These are phyloP conservation scores for Gaertneriomyces sp. DNA, from an alignment of 192 early-diverging fungal genomes.

Conservation along the genomic window DNA sequence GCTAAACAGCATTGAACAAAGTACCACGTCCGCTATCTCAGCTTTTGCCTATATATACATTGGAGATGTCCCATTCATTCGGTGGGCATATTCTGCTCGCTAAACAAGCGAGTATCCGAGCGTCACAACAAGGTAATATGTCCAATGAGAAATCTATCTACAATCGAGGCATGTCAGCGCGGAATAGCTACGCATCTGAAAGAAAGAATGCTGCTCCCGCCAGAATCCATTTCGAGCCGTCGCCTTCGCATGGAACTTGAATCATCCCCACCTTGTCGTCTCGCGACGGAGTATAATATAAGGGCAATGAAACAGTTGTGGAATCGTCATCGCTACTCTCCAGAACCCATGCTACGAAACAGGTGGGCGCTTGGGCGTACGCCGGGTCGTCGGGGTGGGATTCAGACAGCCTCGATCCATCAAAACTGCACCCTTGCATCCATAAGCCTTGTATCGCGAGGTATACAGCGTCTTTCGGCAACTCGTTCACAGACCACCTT, in stretches of 20 bases:
- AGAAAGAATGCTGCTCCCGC: slow-evolving; percentile 50
- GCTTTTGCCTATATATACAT: no score
- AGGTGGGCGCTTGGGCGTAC: slow-evolving; percentile 39
- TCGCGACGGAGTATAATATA: slow-evolving; percentile 38
- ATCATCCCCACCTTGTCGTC: slow-evolving; percentile 40
- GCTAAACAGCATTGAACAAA: no score
- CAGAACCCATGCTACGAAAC: slow-evolving; percentile 46
- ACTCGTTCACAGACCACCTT: slow-evolving; percentile 28
- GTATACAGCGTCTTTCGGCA: slow-evolving; percentile 13
- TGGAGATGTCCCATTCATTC: no score
- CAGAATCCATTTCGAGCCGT: slow-evolving; percentile 40
- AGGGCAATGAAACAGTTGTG: slow-evolving; percentile 27
- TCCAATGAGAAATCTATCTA: not conserved
- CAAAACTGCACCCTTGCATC: slow-evolving; percentile 51
- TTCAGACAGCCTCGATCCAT: slow-evolving; percentile 40
- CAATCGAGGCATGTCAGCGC: not conserved
- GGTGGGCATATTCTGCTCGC: no score
- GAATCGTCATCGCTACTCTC: slow-evolving; percentile 7
- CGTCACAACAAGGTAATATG: no score
- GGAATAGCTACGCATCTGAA: not conserved
- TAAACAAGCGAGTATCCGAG: no score
- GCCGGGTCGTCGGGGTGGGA: slow-evolving; percentile 38
- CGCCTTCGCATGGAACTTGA: slow-evolving; percentile 36
- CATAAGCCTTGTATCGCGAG: slow-evolving; percentile 42
- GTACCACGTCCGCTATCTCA: no score